Percentiles rank a stretch among this genome's conserved stretches.
Conservation (phyloP, 176 grass and related monocot species). For the Ampelocalamus luodianensis region DNA sequence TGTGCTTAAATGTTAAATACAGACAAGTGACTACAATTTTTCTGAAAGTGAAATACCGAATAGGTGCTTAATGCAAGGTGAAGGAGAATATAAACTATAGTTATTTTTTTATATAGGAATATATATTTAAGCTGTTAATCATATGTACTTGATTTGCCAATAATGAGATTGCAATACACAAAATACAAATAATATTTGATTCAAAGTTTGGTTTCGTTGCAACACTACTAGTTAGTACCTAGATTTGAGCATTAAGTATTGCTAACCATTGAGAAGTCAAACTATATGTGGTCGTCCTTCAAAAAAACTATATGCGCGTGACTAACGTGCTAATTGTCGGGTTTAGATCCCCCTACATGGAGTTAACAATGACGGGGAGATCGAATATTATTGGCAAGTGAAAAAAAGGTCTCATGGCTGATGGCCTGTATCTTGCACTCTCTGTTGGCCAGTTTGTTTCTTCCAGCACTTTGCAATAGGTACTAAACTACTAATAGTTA, state of each 20-base stretch:
- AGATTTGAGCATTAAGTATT: not conserved
- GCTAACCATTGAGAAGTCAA: not conserved
- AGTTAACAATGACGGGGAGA: not conserved
- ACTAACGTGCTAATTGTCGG: constrained; percentile 4
- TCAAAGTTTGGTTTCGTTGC: too few relatives aligned
- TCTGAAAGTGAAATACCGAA: too few relatives aligned
- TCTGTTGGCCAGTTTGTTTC: not conserved
- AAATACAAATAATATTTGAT: too few relatives aligned
- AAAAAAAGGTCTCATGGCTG: not conserved
- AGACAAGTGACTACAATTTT: too few relatives aligned
- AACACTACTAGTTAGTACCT: not conserved
- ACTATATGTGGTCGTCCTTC: not conserved
- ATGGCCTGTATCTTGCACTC: not conserved
- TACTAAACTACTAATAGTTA: too few relatives aligned
- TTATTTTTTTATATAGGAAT: too few relatives aligned
- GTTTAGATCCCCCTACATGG: not conserved
- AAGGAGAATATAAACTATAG: too few relatives aligned
- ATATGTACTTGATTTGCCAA: too few relatives aligned
- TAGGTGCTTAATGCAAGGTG: too few relatives aligned
- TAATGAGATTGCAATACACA: too few relatives aligned
- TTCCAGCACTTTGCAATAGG: not conserved
- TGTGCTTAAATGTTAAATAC: too few relatives aligned
- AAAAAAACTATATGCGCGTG: not conserved
- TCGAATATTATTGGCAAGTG: not conserved
- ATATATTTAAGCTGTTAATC: too few relatives aligned